Percentiles rank a stretch among this genome's conserved stretches.
These are phyloP conservation scores for Backusella tarrabulga DNA, from an alignment of 192 early-diverging fungal genomes.

Conservation along the genomic window DNA sequence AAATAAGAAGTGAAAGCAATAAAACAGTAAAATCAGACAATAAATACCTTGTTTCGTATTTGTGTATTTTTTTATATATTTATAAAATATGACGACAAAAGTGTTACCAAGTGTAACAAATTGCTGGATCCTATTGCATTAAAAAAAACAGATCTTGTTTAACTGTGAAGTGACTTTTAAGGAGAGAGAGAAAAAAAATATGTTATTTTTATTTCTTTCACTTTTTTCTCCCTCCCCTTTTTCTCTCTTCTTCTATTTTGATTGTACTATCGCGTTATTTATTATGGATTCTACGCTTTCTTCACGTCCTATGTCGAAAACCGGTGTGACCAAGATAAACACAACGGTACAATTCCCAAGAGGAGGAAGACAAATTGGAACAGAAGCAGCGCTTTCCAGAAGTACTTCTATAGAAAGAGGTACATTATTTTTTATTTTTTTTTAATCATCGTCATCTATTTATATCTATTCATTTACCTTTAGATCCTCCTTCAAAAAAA, in stretches of 20 bases:
- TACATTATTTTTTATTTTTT: background rate
- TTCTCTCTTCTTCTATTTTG: background rate
- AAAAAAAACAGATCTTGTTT: background rate
- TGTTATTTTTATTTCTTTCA: background rate
- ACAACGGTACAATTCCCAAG: conserved; percentile 20
- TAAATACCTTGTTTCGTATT: background rate
- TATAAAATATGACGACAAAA: background rate
- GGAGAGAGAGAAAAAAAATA: background rate
- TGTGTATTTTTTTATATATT: background rate
- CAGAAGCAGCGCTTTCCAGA: background rate
- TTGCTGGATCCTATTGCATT: background rate
- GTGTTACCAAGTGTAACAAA: background rate
- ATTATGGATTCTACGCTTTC: background rate
- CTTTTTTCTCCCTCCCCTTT: background rate
- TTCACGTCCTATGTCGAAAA: background rate
- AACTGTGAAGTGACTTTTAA: conserved; percentile 3
- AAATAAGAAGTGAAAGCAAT: background rate
- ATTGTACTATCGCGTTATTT: background rate
- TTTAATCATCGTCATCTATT: background rate
- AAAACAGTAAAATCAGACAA: background rate
- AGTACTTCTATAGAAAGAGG: conserved; percentile 12
- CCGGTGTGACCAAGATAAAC: background rate
- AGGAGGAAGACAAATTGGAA: conserved; percentile 20
- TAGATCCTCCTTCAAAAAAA: conserved; percentile 8
- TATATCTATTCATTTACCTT: background rate